Evolutionary conservation across 139 green algal genomes (phyloP).

Genomic region (Zygnema cylindricum): DNA sequence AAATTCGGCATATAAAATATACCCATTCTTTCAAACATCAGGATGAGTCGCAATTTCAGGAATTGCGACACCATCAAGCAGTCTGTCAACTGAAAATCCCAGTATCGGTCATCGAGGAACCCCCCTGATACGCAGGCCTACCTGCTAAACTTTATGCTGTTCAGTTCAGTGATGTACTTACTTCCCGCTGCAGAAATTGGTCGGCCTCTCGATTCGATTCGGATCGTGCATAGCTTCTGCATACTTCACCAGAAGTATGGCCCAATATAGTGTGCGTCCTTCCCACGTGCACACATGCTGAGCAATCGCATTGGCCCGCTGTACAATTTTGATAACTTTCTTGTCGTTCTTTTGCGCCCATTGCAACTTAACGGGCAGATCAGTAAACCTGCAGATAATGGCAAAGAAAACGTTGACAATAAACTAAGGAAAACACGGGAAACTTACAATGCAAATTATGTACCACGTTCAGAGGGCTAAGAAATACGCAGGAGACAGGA

Average conservation of each 20-base stretch:
- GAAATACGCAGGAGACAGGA: background rate
- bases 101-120: background rate
- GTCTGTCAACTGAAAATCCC: background rate
- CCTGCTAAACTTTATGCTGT: background rate
- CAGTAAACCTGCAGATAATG: slow-evolving; percentile 38
- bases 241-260: slow-evolving; percentile 43
- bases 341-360: slow-evolving; percentile 38
- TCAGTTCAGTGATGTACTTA: background rate
- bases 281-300: slow-evolving; percentile 26
- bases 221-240: background rate
- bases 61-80: background rate
- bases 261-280: slow-evolving; percentile 49
- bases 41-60: background rate
- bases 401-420: too few species aligned
- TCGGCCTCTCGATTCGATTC: background rate
- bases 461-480: background rate
- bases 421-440: background rate
- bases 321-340: slow-evolving; percentile 26
- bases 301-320: slow-evolving; percentile 30
- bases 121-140: background rate
- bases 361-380: slow-evolving; percentile 22
- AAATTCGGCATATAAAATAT: background rate
- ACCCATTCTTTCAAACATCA: background rate
- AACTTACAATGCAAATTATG: slow-evolving; percentile 5
- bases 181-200: background rate